Evolutionary conservation across 2,329 filamentous ascomycete genomes (phyloP), one percentile per base, ranked within the genome.

Genomic region (Huntiella savannae): DNA sequence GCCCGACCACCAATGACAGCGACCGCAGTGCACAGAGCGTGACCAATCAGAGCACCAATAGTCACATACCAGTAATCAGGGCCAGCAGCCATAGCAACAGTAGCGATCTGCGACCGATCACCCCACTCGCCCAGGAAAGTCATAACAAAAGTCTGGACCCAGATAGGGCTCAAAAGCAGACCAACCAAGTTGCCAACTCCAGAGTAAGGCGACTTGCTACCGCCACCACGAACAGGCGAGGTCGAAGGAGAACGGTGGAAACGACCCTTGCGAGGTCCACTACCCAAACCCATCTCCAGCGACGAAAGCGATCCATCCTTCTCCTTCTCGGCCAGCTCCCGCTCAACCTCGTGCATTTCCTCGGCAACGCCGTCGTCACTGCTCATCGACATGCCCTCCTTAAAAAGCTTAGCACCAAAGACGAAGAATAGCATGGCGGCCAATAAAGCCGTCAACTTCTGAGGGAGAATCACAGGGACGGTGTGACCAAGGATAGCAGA

Each of bases 11-110:
- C 91, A 50, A 98, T 71, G 35, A 98, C 91, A 37, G 91, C 91
- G 16, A 85, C 79, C 40, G 82, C 80, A 5, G 91, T 96, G 66
- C 91, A 98, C 53, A 88, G 75, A 40, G 75, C 81, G 61, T 98
- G 91, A 7, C 91, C 91, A 40, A 75, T 69, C 33, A 91, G 75
- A 1, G 91, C 88, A 49, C 91, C 91, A 40, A 86, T 69, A 3
- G 86, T 95, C 33, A 98, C 91, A 82, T 86, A 95, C 88, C 88
- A 96, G 62, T 96, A 98, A 60, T 98, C 91, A 61, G 93, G 84
- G 15, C 91, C 91, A 33, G 91, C 88, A 43, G 91, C 91, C 91
- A 98, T 98, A 46, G 91, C 91, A 58, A 98, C 93, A 0, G 91
- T 98, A 16, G 91, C 91, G 56, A 98, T 96, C 65, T 98, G 91